Evolutionary conservation across 2,329 filamentous ascomycete species (phyloP).

Genomic region (Trichothecium sympodiale): DNA sequence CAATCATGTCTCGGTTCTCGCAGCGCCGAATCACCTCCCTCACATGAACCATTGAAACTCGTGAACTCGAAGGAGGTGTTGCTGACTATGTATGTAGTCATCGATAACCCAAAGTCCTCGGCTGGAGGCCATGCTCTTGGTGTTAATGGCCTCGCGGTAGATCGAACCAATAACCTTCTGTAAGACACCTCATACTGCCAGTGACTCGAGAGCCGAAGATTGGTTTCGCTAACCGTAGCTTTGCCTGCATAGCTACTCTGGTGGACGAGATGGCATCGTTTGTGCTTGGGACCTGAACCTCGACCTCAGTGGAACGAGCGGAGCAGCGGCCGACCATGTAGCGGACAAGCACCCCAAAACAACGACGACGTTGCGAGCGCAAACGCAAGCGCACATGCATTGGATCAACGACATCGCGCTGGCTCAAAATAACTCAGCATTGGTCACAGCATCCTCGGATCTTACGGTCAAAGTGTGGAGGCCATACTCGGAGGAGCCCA

Average conservation of each 20-base stretch:
- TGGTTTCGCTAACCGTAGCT: constrained; percentile 13
- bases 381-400: constrained; percentile 72
- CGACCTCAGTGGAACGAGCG: constrained; percentile 35
- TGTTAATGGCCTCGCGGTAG: constrained; percentile 88
- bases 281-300: constrained; percentile 90
- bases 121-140: constrained; percentile 80
- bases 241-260: constrained; percentile 62
- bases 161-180: constrained; percentile 74
- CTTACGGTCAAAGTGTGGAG: constrained; percentile 89
- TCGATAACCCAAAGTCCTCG: constrained; percentile 47
- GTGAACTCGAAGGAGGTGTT: not conserved
- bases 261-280: constrained; percentile 86
- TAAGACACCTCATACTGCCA: constrained; percentile 33
- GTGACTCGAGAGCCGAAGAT: not conserved
- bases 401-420: constrained; percentile 93
- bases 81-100: constrained; percentile 28
- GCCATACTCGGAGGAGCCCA: constrained; percentile 51
- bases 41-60: not conserved
- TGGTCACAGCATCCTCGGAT: constrained; percentile 89
- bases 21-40: not conserved
- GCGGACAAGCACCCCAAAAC: constrained; percentile 4
- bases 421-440: constrained; percentile 62
- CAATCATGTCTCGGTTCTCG: constrained; percentile 1
- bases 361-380: constrained; percentile 39
- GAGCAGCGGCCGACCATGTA: constrained; percentile 5